Evolutionary conservation across 257 asterid species (phyloP).

Genomic region (Forsythia viridissima): DNA sequence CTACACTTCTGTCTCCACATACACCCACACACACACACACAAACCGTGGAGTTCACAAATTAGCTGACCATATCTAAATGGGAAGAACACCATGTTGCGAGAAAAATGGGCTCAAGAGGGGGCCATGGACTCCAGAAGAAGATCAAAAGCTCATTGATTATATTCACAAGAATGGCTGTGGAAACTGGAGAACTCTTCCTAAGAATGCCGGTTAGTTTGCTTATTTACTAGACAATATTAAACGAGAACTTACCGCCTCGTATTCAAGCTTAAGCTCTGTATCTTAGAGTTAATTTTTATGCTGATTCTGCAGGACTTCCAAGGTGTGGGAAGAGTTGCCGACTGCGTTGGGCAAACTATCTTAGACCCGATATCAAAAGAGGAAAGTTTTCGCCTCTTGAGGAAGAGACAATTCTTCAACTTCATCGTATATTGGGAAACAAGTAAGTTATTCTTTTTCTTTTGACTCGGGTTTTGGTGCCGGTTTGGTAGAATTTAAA

Average conservation of each 20-base stretch:
- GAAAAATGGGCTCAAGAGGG: conserved; percentile 57
- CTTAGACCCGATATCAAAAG: conserved; percentile 48
- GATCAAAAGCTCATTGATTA: conserved; percentile 60
- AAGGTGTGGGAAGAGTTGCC: conserved; percentile 55
- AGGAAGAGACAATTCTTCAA: conserved; percentile 51
- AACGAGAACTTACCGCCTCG: too few species aligned
- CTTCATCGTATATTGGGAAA: conserved; percentile 47
- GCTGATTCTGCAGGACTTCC: conserved; percentile 29
- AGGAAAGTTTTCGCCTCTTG: conserved; percentile 45
- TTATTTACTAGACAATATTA: too few species aligned
- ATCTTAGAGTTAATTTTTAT: neutral
- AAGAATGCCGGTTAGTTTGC: conserved; percentile 51
- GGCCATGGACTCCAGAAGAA: conserved; percentile 74
- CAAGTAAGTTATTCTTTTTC: conserved; percentile 32
- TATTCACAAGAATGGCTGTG: conserved; percentile 51
- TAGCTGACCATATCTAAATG: conserved; percentile 25
- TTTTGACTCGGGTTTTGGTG: too few species aligned
- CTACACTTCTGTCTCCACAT: neutral
- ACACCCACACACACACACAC: neutral
- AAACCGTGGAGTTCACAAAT: too few species aligned
- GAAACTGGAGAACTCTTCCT: conserved; percentile 71
- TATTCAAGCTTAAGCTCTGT: too few species aligned
- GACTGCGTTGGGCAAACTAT: conserved; percentile 50
- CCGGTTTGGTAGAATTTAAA: too few species aligned
- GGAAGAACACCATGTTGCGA: conserved; percentile 74